These are phyloP conservation scores for Pichia rugopelliculosa DNA, from an alignment of 805 yeast species.

Conservation along the genomic window DNA sequence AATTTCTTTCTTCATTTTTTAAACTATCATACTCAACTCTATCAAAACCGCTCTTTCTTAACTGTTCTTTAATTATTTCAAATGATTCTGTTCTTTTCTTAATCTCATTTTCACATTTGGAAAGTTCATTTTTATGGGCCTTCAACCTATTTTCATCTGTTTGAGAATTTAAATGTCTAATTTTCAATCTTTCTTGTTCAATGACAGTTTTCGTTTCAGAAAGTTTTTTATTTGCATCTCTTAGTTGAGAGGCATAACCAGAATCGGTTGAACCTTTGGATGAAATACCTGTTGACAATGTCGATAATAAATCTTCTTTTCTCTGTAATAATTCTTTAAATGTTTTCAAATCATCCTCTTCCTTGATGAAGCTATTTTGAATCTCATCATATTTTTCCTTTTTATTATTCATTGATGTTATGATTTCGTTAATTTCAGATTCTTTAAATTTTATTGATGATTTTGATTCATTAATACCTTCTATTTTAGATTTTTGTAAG, in stretches of 20 bases:
- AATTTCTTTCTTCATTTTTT: conserved; percentile 35
- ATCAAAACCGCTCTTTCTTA: conserved; percentile 53
- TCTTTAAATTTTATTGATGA: conserved; percentile 30
- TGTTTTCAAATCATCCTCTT: conserved; percentile 37
- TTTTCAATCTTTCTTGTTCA: conserved; percentile 53
- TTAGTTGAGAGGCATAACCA: conserved; percentile 70
- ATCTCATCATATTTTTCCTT: conserved; percentile 16
- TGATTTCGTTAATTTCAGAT: conserved; percentile 25
- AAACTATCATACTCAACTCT: conserved; percentile 37
- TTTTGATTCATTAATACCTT: conserved; percentile 51
- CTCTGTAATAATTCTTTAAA: conserved; percentile 42
- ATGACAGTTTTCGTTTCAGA: conserved; percentile 47
- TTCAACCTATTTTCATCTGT: conserved; percentile 40
- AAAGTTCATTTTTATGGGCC: conserved; percentile 47
- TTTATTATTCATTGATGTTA: conserved; percentile 21
- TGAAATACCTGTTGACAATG: conserved; percentile 84
- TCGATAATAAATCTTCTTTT: conserved; percentile 74
- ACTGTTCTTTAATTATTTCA: conserved; percentile 31
- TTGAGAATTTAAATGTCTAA: conserved; percentile 39
- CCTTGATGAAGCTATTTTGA: conserved; percentile 38
- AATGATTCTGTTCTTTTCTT: conserved; percentile 34
- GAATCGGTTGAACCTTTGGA: conserved; percentile 68
- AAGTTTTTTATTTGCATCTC: conserved; percentile 49
- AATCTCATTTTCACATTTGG: conserved; percentile 40
- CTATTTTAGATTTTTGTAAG: conserved; percentile 46